Percentiles rank a stretch among this genome's conserved stretches.
These are phyloP conservation scores for Fusarium sp. DNA, from an alignment of 2,329 filamentous ascomycete species.

Conservation along the genomic window DNA sequence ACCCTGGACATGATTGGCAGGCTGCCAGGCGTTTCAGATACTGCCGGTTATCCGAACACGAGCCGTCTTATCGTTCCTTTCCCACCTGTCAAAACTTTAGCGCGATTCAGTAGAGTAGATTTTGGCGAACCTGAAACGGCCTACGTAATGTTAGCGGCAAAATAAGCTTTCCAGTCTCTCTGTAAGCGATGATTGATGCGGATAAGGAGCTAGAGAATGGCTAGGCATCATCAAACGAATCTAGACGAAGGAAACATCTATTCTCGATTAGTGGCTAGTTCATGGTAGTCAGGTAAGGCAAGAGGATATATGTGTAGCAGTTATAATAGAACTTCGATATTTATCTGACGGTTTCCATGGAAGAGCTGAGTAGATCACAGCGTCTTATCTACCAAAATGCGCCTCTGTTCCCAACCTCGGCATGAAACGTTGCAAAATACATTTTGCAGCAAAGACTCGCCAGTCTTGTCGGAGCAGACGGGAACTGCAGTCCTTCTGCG, in stretches of 20 bases:
- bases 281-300: accelerated
- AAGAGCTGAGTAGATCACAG: neutral
- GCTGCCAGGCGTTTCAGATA: neutral
- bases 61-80: neutral
- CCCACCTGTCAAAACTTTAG: neutral
- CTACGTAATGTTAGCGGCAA: neutral
- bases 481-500: neutral
- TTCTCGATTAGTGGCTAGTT: accelerated
- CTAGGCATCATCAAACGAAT: accelerated
- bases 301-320: neutral
- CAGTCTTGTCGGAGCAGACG: too few species aligned
- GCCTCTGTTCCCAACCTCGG: neutral
- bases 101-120: too few species aligned
- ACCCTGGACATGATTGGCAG: neutral
- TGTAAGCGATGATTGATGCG: neutral
- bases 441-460: neutral
- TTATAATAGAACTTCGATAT: accelerated
- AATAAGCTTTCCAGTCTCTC: neutral
- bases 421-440: neutral
- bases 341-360: accelerated
- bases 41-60: neutral
- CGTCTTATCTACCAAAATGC: neutral
- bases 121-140: neutral
- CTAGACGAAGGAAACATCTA: neutral
- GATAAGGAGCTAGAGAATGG: neutral